A percentile compares a stretch with the other conserved stretches of the same genome.
Evolutionary conservation across 2,329 filamentous ascomycete species (phyloP).

Genomic region (Phaeosphaeria sp.): DNA sequence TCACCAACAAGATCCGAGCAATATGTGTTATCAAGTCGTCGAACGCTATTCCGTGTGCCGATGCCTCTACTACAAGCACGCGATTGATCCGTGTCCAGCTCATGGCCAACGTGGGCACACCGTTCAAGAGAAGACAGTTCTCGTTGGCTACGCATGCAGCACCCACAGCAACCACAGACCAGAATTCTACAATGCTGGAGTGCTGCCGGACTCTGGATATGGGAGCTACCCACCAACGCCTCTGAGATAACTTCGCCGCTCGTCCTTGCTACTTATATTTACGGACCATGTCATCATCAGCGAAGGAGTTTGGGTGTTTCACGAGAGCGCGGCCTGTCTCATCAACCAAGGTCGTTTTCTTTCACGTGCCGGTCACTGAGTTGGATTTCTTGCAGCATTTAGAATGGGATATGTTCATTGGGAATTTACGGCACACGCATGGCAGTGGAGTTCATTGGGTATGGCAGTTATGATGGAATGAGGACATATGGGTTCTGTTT

Average conservation of each 20-base stretch:
- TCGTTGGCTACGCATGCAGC: constrained; percentile 81
- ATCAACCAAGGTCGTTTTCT: constrained; percentile 7
- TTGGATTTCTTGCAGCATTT: constrained; percentile 16
- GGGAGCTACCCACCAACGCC: constrained; percentile 30
- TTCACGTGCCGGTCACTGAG: constrained; percentile 32
- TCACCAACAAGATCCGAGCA: constrained; percentile 1
- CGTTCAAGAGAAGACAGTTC: constrained; percentile 76
- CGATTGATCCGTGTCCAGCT: constrained; percentile 79
- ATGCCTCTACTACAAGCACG: constrained; percentile 87
- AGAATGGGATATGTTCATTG: constrained; percentile 13
- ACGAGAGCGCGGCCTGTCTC: constrained; percentile 7
- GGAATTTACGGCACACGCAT: constrained; percentile 21
- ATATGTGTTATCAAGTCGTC: constrained; percentile 86
- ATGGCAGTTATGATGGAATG: constrained; percentile 32
- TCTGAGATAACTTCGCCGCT: constrained; percentile 13
- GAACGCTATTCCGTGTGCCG: constrained; percentile 87
- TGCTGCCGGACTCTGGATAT: constrained; percentile 40
- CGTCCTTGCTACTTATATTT: background rate
- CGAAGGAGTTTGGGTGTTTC: constrained; percentile 5
- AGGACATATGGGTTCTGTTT: constrained; percentile 3
- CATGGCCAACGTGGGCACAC: constrained; percentile 76
- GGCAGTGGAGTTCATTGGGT: constrained; percentile 34
- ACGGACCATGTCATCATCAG: background rate
- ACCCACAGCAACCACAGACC: constrained; percentile 55
- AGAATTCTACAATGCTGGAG: constrained; percentile 23